phyloP scores from a whole-genome alignment of 768 basidiomycete species.

The Pulveroboletus frians region DNA sequence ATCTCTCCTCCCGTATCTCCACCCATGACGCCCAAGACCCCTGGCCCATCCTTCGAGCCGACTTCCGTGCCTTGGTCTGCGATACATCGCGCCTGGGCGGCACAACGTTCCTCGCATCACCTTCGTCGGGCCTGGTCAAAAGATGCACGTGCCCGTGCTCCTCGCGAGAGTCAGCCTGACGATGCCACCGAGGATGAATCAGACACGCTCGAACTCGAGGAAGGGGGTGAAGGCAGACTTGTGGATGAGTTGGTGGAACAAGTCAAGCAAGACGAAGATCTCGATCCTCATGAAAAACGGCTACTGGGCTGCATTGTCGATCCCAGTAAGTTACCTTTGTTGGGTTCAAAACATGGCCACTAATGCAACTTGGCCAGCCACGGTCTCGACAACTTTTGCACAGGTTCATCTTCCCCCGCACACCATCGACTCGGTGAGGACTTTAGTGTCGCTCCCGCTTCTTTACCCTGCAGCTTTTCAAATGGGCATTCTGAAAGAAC shows the following conservation, averaged over 20 bases:
- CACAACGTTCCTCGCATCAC: constrained; percentile 45
- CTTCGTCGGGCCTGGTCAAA: constrained; percentile 59
- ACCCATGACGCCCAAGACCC: constrained; percentile 17
- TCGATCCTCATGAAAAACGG: constrained; percentile 78
- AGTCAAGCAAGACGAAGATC: constrained; percentile 66
- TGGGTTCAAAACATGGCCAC: background rate
- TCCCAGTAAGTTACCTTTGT: constrained; percentile 42
- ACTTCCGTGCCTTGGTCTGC: constrained; percentile 64
- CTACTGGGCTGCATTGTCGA: constrained; percentile 85
- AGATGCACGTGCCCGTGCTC: constrained; percentile 37
- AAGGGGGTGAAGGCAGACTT: constrained; percentile 17
- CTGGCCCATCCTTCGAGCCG: constrained; percentile 32
- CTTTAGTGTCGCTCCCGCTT: constrained; percentile 84
- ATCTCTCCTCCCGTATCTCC: constrained; percentile 6
- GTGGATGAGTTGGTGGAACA: constrained; percentile 72
- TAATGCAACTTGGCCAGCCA: constrained; percentile 35
- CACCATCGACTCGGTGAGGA: constrained; percentile 89
- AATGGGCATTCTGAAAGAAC: constrained; percentile 84
- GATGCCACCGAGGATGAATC: constrained; percentile 29
- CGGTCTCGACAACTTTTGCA: constrained; percentile 77
- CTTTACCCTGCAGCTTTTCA: constrained; percentile 84
- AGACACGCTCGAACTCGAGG: constrained; percentile 32
- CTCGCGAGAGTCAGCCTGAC: constrained; percentile 34
- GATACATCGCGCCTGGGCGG: constrained; percentile 62
- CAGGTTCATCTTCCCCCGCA: constrained; percentile 85